Conservation (phyloP, 495 filamentous ascomycete genomes). For the Trichoderma orchidacearum region DNA sequence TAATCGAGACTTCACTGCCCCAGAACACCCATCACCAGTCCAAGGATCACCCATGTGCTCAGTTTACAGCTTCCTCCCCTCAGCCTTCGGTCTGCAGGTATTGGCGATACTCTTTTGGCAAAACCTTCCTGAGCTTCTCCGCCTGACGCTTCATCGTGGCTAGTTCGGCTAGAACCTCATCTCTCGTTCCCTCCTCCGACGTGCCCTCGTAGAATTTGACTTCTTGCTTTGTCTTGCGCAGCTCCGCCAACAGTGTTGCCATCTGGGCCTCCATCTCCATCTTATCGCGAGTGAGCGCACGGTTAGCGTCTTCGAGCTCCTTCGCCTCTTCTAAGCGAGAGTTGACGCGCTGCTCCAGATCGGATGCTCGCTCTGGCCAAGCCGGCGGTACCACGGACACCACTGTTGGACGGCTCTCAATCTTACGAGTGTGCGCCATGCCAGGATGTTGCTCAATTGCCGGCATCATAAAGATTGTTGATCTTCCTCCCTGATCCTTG, state of each 20-base stretch:
- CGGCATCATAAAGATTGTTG: slow-evolving; percentile 35
- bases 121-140: background rate
- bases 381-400: slow-evolving; percentile 22
- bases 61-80: background rate
- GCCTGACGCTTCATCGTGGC: background rate
- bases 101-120: background rate
- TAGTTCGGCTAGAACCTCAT: background rate
- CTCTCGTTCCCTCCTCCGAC: background rate
- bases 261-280: background rate
- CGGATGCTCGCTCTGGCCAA: slow-evolving; percentile 16
- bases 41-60: too few species aligned
- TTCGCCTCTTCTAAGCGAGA: background rate
- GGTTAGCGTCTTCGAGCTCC: background rate
- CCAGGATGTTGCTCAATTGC: slow-evolving; percentile 30
- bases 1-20: too few species aligned
- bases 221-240: background rate
- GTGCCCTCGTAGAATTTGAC: slow-evolving; percentile 1
- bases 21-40: too few species aligned
- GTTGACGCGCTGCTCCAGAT: slow-evolving; percentile 15
- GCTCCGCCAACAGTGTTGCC: background rate
- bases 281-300: background rate
- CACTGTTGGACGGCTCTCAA: slow-evolving; percentile 31
- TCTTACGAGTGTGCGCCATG: slow-evolving; percentile 20
- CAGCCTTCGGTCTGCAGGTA: background rate
- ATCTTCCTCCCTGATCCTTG: slow-evolving; percentile 16